Evolutionary conservation across 148 eudicot species (phyloP).

Genomic region (Pouteria glomerata): DNA sequence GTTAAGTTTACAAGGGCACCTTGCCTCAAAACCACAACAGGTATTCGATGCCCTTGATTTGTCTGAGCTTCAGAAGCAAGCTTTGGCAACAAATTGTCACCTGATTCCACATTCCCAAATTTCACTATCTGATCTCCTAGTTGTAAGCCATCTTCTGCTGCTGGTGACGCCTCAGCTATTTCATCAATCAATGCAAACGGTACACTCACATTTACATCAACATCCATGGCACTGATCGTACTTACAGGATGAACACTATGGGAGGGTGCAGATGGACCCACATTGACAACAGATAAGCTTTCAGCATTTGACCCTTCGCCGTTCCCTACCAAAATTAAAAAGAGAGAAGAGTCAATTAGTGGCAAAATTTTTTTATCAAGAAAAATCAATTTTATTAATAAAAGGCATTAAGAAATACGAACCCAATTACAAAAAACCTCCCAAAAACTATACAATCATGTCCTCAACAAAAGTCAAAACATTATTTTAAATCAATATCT

Average conservation of each 20-base stretch:
- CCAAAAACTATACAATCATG: no score
- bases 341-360: no score
- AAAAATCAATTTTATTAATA: no score
- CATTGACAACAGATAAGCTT: constrained; percentile 16
- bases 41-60: constrained; percentile 45
- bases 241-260: constrained; percentile 18
- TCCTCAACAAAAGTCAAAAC: no score
- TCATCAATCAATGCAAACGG: constrained; percentile 95
- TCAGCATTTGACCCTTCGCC: constrained; percentile 20
- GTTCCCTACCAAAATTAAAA: constrained; percentile 5
- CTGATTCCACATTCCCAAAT: constrained; percentile 73
- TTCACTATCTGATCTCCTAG: constrained; percentile 90
- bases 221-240: constrained; percentile 35
- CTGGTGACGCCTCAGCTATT: constrained; percentile 86
- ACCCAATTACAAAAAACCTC: no score
- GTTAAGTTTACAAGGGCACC: constrained; percentile 50
- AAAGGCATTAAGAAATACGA: no score
- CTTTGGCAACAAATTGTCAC: constrained; percentile 58
- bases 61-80: constrained; percentile 80
- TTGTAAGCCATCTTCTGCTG: constrained; percentile 95
- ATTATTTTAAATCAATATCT: no score
- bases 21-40: constrained; percentile 68
- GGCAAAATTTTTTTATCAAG: no score
- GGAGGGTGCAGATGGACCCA: constrained; percentile 21
- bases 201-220: constrained; percentile 36